Conservation (phyloP, 257 asterid species). For the Plantago ovata region DNA sequence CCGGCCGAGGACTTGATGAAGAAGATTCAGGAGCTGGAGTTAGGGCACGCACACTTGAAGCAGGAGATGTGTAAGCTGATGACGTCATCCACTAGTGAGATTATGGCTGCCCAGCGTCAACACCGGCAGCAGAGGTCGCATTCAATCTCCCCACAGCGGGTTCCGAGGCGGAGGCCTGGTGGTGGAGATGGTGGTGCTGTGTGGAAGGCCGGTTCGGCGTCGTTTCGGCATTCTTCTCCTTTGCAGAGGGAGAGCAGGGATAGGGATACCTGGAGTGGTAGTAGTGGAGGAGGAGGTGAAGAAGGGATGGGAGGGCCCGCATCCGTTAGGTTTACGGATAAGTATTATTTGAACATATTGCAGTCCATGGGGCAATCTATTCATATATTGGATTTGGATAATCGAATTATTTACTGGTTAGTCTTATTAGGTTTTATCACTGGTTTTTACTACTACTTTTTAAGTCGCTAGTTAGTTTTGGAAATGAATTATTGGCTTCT, state of each 20-base stretch:
- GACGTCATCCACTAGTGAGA: constrained; percentile 34
- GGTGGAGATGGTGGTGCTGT: constrained; percentile 34
- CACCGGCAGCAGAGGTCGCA: constrained; percentile 63
- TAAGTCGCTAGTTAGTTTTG: neutral
- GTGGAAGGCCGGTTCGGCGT: constrained; percentile 61
- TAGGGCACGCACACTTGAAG: constrained; percentile 77
- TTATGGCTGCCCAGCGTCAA: constrained; percentile 29
- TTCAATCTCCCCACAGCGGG: constrained; percentile 72
- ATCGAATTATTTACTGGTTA: constrained; percentile 76
- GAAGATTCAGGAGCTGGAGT: constrained; percentile 81
- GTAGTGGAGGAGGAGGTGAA: constrained; percentile 21
- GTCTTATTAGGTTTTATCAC: too few relatives aligned
- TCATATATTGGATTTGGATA: constrained; percentile 68
- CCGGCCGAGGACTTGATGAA: constrained; percentile 80
- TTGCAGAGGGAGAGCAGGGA: constrained; percentile 63
- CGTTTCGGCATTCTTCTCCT: constrained; percentile 75
- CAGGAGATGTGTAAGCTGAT: constrained; percentile 68
- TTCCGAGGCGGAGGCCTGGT: constrained; percentile 33
- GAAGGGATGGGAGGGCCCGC: constrained; percentile 36
- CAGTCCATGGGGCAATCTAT: constrained; percentile 97
- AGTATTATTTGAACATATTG: constrained; percentile 77
- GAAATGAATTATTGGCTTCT: neutral
- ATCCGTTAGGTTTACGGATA: constrained; percentile 63
- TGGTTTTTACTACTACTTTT: constrained; percentile 9
- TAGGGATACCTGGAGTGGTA: constrained; percentile 12